phyloP scores from a whole-genome alignment of 495 filamentous ascomycete species.

The Durotheca rogersii region DNA sequence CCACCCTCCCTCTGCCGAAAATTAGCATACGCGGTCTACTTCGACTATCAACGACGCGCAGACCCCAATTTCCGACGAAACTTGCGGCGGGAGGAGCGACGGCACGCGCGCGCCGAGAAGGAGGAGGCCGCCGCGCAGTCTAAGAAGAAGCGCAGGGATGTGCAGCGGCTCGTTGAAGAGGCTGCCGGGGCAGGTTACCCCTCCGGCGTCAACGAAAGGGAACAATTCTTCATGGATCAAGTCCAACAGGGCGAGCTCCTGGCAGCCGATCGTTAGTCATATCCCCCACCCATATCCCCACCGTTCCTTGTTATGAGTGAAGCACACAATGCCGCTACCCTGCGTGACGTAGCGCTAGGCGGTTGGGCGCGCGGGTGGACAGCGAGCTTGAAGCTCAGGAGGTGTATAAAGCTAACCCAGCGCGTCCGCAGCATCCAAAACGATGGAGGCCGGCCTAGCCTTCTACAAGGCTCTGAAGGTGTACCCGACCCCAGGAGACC shows the following conservation, averaged over 20 bases:
- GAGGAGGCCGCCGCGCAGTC: slow-evolving; percentile 69
- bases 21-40: slow-evolving; percentile 78
- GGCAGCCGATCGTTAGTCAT: slow-evolving; percentile 51
- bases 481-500: slow-evolving; percentile 87
- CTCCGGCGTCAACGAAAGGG: slow-evolving; percentile 81
- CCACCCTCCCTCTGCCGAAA: slow-evolving; percentile 15
- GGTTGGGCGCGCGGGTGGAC: background rate
- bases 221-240: slow-evolving; percentile 84
- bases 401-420: slow-evolving; percentile 19
- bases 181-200: slow-evolving; percentile 92
- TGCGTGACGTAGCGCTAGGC: background rate
- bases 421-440: slow-evolving; percentile 60
- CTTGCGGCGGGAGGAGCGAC: slow-evolving; percentile 78
- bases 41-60: slow-evolving; percentile 88
- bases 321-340: background rate
- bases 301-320: background rate
- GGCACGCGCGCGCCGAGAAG: slow-evolving; percentile 71
- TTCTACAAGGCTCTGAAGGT: slow-evolving; percentile 99
- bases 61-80: slow-evolving; percentile 83
- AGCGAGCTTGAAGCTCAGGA: slow-evolving; percentile 6
- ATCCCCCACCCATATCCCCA: background rate
- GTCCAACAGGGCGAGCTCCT: slow-evolving; percentile 82
- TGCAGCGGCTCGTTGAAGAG: slow-evolving; percentile 69
- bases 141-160: slow-evolving; percentile 66
- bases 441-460: slow-evolving; percentile 81